Evolutionary conservation across 495 filamentous ascomycete genomes (phyloP), one percentile per base, ranked within the genome.

Genomic region (Amorphotheca resinae): DNA sequence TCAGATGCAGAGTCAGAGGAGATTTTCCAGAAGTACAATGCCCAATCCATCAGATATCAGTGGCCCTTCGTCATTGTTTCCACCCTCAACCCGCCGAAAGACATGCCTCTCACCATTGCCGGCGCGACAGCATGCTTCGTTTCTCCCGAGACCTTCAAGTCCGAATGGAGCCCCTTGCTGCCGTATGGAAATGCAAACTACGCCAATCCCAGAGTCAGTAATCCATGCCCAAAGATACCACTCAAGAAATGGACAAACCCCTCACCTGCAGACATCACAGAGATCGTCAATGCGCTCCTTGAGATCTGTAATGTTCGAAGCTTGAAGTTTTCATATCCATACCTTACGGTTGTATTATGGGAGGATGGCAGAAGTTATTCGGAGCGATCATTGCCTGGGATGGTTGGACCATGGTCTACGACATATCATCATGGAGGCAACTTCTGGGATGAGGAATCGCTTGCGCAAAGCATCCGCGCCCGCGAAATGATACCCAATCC

Each of bases 371-470:
- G 33, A 34, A 34, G 33, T 34, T 34, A 34, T 34, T 34, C 33
- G 33, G 33, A 34, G 33, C 6, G 33, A 34, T 34, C 33, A 34
- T 34, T 34, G 33, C 33, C 36, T 39, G 36, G 36, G 15, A 39
- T 39, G 36, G 20, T 39, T 39, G 33, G 11, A 39, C 36, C 36
- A 21, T 39, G 36, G 36, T 39, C 15, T 26, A 39, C 36, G 15
- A 39, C 22, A 39, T 39, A 20, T 26, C 36, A 39, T 39, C 36
- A 39, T 22, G 36, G 22, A 39, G 36, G 36, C 22, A 39, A 39
- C 36, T 39, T 22, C 22, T 39, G 17, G 36, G 22, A 39, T 15
- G 22, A 22, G 36, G 18, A 11, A 18, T 22, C 36, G 22, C 36
- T 39, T 39, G 17, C 36, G 9, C 36, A 39, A 7, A 22, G 22